Percentiles rank a stretch among this genome's conserved stretches.
These are phyloP conservation scores for Mycena vulgaris DNA, from an alignment of 768 basidiomycete species.

Conservation along the genomic window DNA sequence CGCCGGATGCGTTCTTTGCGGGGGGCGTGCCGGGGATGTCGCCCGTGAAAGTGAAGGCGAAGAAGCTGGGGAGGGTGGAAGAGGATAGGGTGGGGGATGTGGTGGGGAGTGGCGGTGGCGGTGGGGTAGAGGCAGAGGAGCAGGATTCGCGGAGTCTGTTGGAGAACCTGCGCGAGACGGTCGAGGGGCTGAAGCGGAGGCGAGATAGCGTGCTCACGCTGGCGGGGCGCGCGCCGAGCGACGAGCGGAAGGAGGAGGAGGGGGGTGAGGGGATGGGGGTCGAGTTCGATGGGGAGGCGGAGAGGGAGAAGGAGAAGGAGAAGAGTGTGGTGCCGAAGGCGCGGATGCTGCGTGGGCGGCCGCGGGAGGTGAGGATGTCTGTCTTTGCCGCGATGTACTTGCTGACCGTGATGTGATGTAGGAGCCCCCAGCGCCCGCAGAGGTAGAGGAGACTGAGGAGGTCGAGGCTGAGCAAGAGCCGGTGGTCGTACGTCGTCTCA, in stretches of 20 bases:
- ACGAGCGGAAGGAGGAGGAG: neutral
- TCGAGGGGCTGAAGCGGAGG: conserved; percentile 63
- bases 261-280: conserved; percentile 7
- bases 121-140: conserved; percentile 45
- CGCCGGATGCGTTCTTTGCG: conserved; percentile 33
- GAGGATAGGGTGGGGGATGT: neutral
- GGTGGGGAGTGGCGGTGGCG: neutral
- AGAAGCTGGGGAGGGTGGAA: neutral
- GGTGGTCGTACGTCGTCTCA: neutral
- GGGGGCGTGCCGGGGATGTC: conserved; percentile 33
- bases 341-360: conserved; percentile 11
- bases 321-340: conserved; percentile 39
- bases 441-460: neutral
- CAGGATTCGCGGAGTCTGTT: conserved; percentile 59
- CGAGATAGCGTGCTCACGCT: conserved; percentile 41
- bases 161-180: conserved; percentile 65
- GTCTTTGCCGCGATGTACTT: too few species aligned
- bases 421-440: conserved; percentile 18
- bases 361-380: neutral
- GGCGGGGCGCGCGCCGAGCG: neutral
- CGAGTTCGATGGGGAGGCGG: conserved; percentile 41
- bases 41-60: too few species aligned
- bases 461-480: neutral
- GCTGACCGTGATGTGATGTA: conserved; percentile 45
- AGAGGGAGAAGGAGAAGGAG: conserved; percentile 42